Conservation (phyloP, 1,284 basidiomycete genomes). For the Phylloporus sp. region DNA sequence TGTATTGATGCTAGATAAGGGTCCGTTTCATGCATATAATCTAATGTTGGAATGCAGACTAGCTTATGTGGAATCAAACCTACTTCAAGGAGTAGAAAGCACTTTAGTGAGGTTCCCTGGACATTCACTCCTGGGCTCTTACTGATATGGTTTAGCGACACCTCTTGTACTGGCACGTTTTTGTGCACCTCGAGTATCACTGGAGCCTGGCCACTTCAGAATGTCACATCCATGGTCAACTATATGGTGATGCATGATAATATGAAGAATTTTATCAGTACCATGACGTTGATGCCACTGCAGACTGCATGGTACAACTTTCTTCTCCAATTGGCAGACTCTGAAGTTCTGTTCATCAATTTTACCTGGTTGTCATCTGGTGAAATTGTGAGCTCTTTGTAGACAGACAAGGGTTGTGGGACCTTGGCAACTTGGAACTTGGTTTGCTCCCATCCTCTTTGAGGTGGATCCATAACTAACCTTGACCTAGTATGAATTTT, state of each 20-base stretch:
- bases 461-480: background rate
- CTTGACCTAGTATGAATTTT: background rate
- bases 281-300: background rate
- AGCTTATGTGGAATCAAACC: background rate
- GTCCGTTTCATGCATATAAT: background rate
- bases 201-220: background rate
- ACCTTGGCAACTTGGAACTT: background rate
- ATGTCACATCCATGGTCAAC: background rate
- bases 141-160: background rate
- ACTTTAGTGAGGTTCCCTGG: background rate
- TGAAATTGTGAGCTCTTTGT: background rate
- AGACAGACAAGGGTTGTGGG: background rate
- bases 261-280: background rate
- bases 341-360: background rate
- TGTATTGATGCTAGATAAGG: background rate
- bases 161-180: background rate
- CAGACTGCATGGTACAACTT: background rate
- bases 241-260: constrained; percentile 1
- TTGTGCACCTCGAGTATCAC: background rate
- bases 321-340: background rate
- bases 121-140: background rate
- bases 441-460: background rate
- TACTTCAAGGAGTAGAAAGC: background rate
- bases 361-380: background rate
- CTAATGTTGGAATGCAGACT: background rate